A percentile compares a stretch with the other conserved stretches of the same genome.
Conservation (phyloP, 768 basidiomycete species). For the Pleurotus citrinopileatus region DNA sequence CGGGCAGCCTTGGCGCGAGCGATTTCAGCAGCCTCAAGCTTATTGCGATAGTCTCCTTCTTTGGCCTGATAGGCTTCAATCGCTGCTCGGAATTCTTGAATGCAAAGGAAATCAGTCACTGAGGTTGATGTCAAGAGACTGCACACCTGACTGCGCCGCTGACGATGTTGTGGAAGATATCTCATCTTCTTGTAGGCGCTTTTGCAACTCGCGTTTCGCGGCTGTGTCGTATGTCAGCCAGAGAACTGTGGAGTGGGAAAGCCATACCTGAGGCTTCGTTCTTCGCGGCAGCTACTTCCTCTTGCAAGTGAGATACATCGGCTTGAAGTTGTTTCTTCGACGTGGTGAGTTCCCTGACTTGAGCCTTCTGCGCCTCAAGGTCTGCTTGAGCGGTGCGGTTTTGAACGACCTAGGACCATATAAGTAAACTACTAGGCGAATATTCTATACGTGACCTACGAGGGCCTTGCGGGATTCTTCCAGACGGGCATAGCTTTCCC, state of each 20-base stretch:
- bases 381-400: constrained; percentile 64
- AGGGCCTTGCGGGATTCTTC: constrained; percentile 72
- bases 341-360: constrained; percentile 55
- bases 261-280: constrained; percentile 56
- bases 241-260: background rate
- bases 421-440: constrained; percentile 4
- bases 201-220: constrained; percentile 56
- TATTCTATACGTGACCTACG: constrained; percentile 34
- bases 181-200: constrained; percentile 61
- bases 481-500: constrained; percentile 57
- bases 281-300: constrained; percentile 33
- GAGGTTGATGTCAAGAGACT: background rate
- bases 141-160: constrained; percentile 55
- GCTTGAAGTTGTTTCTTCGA: constrained; percentile 56
- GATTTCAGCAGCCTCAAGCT: constrained; percentile 68
- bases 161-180: constrained; percentile 55
- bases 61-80: constrained; percentile 67
- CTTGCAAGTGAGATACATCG: constrained; percentile 54
- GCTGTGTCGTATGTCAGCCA: constrained; percentile 31
- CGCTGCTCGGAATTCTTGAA: constrained; percentile 59
- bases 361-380: constrained; percentile 60
- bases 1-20: constrained; percentile 62
- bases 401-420: constrained; percentile 54
- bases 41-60: constrained; percentile 51
- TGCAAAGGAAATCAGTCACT: constrained; percentile 3